Evolutionary conservation across 768 basidiomycete genomes (phyloP), one percentile per base, ranked within the genome.

Genomic region (Trametes cinnabarina): DNA sequence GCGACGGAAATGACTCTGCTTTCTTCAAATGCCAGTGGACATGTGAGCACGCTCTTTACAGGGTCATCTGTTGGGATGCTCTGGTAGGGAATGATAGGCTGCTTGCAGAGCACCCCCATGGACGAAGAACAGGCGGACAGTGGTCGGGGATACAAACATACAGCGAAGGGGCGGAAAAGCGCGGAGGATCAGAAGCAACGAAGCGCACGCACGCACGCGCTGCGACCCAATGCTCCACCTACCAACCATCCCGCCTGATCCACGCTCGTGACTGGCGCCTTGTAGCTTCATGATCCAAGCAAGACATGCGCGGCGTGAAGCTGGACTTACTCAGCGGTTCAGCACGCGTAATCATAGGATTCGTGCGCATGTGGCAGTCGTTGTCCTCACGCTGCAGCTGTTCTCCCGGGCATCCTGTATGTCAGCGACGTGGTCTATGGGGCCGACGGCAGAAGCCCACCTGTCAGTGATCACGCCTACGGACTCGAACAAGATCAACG

Each of bases 141-240:
- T 12, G 30, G 30, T 32, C 12, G 30, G 30, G 30, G 12, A 32
- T 7, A 12, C 30, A 32, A 12, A 6, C 30, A 12, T 32, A 28
- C 12, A 32, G 34, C 53, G 23, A 3, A 17, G 40, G 30, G 30
- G 12, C 43, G 53, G 37, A 8, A 11, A 40, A n/a, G 12, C 22
- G n/a, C 49, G 47, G 58, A 54, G 50, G 58, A 59, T 54, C 52
- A 54, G 51, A 54, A 59, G 58, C 14, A 23, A 41, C 14, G 51
- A 59, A 59, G 58, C 40, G 28, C n/a, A n/a, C 28, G 32, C 9
- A 20, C 19, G 51, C 58, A 59, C 54, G 47, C 52, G 58, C 46
- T 34, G 19, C 22, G 40, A 15, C 19, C 20, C 41, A 30, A 34
- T 35, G 57, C 44, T 22, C 46, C 46, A 39, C 46, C 23, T 1